These are phyloP conservation scores for Porphyridium purpureum DNA, from an alignment of 23 red algal species.

Conservation along the genomic window DNA sequence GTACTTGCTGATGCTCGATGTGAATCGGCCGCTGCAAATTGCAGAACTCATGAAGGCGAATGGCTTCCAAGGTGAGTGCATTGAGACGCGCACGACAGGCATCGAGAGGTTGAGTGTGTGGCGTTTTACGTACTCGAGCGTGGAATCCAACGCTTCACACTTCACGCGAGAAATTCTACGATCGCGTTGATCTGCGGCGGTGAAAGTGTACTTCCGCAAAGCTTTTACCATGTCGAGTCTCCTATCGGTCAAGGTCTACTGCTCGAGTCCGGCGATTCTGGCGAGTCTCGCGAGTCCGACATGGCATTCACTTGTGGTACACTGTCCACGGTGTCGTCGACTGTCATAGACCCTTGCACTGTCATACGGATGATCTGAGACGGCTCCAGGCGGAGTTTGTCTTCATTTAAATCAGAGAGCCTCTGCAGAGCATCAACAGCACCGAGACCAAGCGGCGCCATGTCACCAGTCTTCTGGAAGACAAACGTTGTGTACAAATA, in stretches of 20 bases:
- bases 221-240: neutral
- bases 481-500: slow-evolving; percentile 90
- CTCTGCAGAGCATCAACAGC: too few species aligned
- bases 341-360: too few species aligned
- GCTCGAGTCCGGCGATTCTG: too few species aligned
- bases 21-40: slow-evolving; percentile 21
- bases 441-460: too few species aligned
- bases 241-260: neutral
- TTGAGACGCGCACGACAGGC: slow-evolving; percentile 29
- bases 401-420: too few species aligned
- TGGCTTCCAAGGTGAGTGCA: slow-evolving; percentile 18
- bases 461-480: slow-evolving; percentile 54
- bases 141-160: neutral
- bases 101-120: slow-evolving; percentile 49
- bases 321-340: neutral
- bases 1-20: slow-evolving; percentile 33
- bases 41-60: slow-evolving; percentile 4
- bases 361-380: too few species aligned
- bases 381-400: too few species aligned
- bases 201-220: neutral
- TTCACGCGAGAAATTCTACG: neutral
- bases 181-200: neutral
- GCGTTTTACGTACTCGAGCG: slow-evolving; percentile 7
- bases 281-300: neutral
- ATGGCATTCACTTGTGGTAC: neutral